These are phyloP conservation scores for Bruguiera sexangula DNA, from an alignment of 345 rosid genomes.

Conservation along the genomic window DNA sequence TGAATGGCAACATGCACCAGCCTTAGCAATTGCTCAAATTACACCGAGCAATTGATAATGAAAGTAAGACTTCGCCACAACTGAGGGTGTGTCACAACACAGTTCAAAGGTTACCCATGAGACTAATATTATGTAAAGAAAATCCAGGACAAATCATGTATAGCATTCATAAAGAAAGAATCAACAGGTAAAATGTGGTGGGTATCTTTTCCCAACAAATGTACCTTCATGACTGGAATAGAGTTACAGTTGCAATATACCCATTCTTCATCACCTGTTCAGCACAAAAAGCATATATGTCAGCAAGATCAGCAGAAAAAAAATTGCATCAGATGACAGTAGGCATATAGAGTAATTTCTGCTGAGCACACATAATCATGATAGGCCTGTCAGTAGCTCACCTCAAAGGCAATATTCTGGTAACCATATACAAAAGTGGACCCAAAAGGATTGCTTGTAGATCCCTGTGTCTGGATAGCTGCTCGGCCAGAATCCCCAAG, in stretches of 20 bases:
- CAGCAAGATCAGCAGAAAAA: conserved; percentile 7
- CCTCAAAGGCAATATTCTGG: conserved; percentile 95
- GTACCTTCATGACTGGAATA: conserved; percentile 65
- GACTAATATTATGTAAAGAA: no score
- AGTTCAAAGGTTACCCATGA: no score
- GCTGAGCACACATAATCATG: not conserved
- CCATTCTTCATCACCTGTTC: conserved; percentile 96
- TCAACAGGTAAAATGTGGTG: not conserved
- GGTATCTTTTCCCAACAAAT: not conserved
- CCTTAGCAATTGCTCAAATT: not conserved
- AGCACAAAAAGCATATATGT: conserved; percentile 10
- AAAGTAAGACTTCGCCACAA: no score
- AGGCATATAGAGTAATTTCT: not conserved
- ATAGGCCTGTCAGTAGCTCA: conserved; percentile 19
- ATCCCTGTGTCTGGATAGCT: conserved; percentile 96
- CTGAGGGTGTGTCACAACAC: no score
- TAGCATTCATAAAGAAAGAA: not conserved
- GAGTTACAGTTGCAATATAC: conserved; percentile 79
- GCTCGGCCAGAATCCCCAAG: conserved; percentile 98
- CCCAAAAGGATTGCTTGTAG: conserved; percentile 91
- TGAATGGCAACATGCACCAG: not conserved
- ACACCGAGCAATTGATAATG: not conserved
- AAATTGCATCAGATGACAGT: not conserved
- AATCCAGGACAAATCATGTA: not conserved
- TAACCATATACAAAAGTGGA: conserved; percentile 94